These are phyloP conservation scores for Aspergillus sp. DNA, from an alignment of 2,329 filamentous ascomycete species.

Conservation along the genomic window DNA sequence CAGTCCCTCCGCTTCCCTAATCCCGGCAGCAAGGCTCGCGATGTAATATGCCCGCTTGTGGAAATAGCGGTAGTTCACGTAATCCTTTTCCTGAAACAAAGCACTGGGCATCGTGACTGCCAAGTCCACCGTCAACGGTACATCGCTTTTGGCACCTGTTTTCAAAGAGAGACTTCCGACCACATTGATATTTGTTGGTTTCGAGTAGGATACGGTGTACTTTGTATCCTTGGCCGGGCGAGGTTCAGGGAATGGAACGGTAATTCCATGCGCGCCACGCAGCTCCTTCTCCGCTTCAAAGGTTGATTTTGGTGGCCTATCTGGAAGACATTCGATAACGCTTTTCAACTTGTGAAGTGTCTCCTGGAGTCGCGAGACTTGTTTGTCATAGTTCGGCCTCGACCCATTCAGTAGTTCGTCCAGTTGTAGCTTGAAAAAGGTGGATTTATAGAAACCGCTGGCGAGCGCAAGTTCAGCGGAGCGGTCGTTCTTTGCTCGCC, in stretches of 20 bases:
- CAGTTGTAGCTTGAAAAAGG: constrained; percentile 67
- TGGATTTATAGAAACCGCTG: constrained; percentile 64
- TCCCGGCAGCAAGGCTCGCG: constrained; percentile 72
- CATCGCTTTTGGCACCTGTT: constrained; percentile 66
- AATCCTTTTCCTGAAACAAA: constrained; percentile 92
- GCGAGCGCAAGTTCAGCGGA: constrained; percentile 41
- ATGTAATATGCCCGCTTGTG: constrained; percentile 93
- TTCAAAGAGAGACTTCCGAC: constrained; percentile 82
- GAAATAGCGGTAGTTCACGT: constrained; percentile 88
- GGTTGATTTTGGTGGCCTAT: constrained; percentile 55
- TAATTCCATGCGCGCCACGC: constrained; percentile 66
- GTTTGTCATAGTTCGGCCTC: constrained; percentile 60
- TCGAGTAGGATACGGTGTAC: constrained; percentile 78
- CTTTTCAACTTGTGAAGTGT: constrained; percentile 57
- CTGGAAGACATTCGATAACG: constrained; percentile 59
- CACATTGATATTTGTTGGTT: constrained; percentile 78
- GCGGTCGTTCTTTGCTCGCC: constrained; percentile 27
- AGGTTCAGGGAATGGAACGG: constrained; percentile 84
- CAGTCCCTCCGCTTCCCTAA: constrained; percentile 61
- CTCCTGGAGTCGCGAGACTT: constrained; percentile 55
- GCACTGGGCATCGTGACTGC: constrained; percentile 78
- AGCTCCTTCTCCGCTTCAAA: constrained; percentile 67
- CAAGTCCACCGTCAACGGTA: constrained; percentile 70
- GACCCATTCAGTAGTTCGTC: constrained; percentile 63
- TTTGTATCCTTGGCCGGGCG: constrained; percentile 72